A percentile compares a stretch with the other conserved stretches of the same genome.
Conservation (phyloP, 192 early-diverging fungal genomes). For the Gonapodya prolifera region DNA sequence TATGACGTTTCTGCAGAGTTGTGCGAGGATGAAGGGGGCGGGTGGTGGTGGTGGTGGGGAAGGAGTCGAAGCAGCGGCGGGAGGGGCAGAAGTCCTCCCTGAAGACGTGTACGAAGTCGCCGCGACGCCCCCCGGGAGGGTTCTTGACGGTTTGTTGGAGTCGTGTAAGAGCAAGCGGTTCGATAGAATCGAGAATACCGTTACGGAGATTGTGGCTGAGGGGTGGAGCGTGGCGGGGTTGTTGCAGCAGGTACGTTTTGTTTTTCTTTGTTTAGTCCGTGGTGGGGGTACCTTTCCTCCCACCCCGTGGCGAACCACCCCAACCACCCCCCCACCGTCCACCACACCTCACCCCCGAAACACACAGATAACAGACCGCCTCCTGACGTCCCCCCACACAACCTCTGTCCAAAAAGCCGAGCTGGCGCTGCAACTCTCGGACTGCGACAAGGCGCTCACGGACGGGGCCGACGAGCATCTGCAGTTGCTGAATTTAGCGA, state of each 20-base stretch:
- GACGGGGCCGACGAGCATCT: slow-evolving; percentile 88
- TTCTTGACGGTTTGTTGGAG: slow-evolving; percentile 46
- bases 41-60: no score
- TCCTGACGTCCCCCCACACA: no score
- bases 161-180: slow-evolving; percentile 36
- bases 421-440: slow-evolving; percentile 50
- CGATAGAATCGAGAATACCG: slow-evolving; percentile 28
- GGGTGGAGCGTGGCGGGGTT: slow-evolving; percentile 71
- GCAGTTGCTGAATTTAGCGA: slow-evolving; percentile 62
- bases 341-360: slow-evolving; percentile 24
- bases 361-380: slow-evolving; percentile 49
- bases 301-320: no score
- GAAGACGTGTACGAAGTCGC: slow-evolving; percentile 28
- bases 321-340: neutral
- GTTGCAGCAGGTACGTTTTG: slow-evolving; percentile 46
- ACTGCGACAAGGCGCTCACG: slow-evolving; percentile 55
- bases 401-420: slow-evolving; percentile 58
- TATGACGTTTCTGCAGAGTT: slow-evolving; percentile 85
- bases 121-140: slow-evolving; percentile 45
- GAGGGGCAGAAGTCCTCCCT: neutral
- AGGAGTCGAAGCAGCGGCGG: no score
- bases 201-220: slow-evolving; percentile 41
- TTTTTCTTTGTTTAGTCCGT: neutral
- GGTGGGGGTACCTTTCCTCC: neutral
- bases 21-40: slow-evolving; percentile 18